Evolutionary conservation across 78 protist species (phyloP).

Genomic region (Pigoraptor vietnamica): DNA sequence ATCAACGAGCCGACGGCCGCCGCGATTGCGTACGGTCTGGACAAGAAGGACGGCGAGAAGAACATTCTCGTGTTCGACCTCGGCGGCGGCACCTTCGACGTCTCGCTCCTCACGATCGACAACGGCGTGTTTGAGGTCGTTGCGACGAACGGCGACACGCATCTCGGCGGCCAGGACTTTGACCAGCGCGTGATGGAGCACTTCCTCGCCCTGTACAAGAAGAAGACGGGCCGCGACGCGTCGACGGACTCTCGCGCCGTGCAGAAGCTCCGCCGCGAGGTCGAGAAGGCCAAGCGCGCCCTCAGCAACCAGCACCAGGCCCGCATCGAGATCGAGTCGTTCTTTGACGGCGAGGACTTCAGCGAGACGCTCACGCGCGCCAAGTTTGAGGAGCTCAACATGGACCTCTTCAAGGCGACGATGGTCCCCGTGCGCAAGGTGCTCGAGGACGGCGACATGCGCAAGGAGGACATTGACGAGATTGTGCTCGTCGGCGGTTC

Average conservation of each 20-base stretch:
- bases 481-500: constrained; percentile 99
- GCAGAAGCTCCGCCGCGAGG: constrained; percentile 87
- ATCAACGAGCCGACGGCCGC: constrained; percentile 99
- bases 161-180: constrained; percentile 99
- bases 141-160: constrained; percentile 98
- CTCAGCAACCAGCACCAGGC: constrained; percentile 79
- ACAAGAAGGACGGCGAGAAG: constrained; percentile 66
- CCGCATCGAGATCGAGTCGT: constrained; percentile 87
- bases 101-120: constrained; percentile 92
- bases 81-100: constrained; percentile 99
- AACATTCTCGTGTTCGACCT: constrained; percentile 97
- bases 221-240: constrained; percentile 75
- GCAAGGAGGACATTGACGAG: constrained; percentile 89
- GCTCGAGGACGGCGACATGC: constrained; percentile 84
- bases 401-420: constrained; percentile 91
- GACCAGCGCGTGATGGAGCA: constrained; percentile 92
- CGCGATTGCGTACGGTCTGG: constrained; percentile 90
- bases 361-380: constrained; percentile 95
- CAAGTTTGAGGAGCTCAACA: constrained; percentile 96
- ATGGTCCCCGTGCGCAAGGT: constrained; percentile 88
- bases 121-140: constrained; percentile 97
- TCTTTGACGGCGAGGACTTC: constrained; percentile 95
- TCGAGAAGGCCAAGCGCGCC: constrained; percentile 92
- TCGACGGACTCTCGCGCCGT: constrained; percentile 64
- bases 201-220: constrained; percentile 72